These are phyloP conservation scores for Potentilla sterilis DNA, from an alignment of 306 rosid genomes.

Conservation along the genomic window DNA sequence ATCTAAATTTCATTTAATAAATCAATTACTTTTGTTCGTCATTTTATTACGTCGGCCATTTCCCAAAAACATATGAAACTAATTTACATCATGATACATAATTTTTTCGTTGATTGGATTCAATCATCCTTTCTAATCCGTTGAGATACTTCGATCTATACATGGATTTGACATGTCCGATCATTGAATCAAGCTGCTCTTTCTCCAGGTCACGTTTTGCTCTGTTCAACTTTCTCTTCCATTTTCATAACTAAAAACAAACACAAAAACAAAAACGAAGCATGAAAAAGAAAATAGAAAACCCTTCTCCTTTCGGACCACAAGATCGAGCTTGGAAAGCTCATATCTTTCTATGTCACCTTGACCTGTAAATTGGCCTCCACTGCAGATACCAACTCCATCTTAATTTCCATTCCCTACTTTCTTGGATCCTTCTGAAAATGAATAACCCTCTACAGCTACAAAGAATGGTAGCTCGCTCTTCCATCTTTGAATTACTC, in stretches of 20 bases:
- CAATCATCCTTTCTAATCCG: background rate
- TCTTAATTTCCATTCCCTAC: background rate
- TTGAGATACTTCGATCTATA: background rate
- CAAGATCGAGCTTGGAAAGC: background rate
- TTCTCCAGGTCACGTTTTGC: conserved; percentile 3
- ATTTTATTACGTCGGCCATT: background rate
- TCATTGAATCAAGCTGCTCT: background rate
- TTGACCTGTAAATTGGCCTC: conserved; percentile 27
- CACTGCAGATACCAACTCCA: background rate
- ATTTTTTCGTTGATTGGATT: background rate
- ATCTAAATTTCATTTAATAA: no score
- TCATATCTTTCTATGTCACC: background rate
- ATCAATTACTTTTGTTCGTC: background rate
- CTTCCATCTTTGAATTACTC: background rate
- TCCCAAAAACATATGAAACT: background rate
- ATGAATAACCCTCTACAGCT: background rate
- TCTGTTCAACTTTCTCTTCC: conserved; percentile 11
- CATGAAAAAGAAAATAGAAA: background rate
- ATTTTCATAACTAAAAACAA: background rate
- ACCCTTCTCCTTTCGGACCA: conserved; percentile 22
- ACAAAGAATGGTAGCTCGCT: background rate
- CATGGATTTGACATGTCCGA: background rate
- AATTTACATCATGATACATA: background rate
- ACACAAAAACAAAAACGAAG: background rate
- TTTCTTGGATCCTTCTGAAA: background rate